These are phyloP conservation scores for Artemisia argyi DNA, from an alignment of 129 eudicot species.

Conservation along the genomic window DNA sequence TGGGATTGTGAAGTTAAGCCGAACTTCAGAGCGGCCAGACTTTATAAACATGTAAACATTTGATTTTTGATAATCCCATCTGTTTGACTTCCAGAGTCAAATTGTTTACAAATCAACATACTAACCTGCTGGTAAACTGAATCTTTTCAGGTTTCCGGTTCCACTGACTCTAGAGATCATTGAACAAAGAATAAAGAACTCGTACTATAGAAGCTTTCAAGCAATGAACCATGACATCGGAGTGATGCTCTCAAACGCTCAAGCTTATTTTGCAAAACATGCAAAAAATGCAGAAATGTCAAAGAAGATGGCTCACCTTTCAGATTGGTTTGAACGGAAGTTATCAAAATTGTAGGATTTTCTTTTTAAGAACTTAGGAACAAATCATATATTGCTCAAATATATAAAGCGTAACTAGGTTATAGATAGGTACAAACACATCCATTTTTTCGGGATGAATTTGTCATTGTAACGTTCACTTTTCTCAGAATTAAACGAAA, in stretches of 20 bases:
- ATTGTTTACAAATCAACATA: background rate
- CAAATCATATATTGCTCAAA: background rate
- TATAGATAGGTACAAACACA: conserved; percentile 6
- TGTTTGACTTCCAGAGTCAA: background rate
- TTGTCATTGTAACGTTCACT: background rate
- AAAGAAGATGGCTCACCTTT: conserved; percentile 44
- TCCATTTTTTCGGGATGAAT: conserved; percentile 22
- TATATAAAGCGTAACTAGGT: conserved; percentile 11
- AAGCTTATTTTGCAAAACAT: conserved; percentile 29
- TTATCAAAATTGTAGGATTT: conserved; percentile 24
- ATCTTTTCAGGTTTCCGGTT: conserved; percentile 74
- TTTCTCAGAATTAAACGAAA: background rate
- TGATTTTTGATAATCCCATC: background rate
- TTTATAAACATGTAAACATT: conserved; percentile 65
- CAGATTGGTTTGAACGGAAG: conserved; percentile 38
- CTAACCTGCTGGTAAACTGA: background rate
- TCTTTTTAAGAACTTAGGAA: conserved; percentile 24
- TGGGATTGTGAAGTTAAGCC: conserved; percentile 62
- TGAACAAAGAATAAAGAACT: conserved; percentile 48
- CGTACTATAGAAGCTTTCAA: conserved; percentile 57
- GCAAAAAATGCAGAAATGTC: conserved; percentile 38
- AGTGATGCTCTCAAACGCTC: conserved; percentile 61
- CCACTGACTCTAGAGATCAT: conserved; percentile 75
- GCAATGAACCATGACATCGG: conserved; percentile 67
- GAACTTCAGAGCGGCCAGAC: conserved; percentile 49